Base-by-base conservation (phyloP, 1,284 basidiomycete genomes). In the Tranzscheliella williamsii region DNA sequence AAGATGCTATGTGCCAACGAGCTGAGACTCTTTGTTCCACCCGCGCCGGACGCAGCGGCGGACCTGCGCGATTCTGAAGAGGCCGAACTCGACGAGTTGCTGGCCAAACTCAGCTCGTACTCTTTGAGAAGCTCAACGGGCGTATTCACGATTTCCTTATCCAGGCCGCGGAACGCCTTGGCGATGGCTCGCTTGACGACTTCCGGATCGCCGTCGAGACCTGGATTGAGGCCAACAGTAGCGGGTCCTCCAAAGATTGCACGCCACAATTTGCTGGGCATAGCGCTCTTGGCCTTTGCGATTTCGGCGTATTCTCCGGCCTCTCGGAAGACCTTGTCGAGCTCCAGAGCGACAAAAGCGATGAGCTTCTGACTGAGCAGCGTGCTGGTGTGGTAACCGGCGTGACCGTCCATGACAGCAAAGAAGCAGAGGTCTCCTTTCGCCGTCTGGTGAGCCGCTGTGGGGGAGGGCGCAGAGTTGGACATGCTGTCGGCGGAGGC, bases 401-500 rank as follows among this genome's bases (percentile, higher is more conserved):
- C 83, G 76, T 98, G 95, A 2, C 95, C 95, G 73, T 98, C 95
- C 84, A 93, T 87, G 22, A 95, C 86, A 2, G 89, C 82, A 69
- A 90, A 91, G 78, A 94, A 88, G 38, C 69, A 72, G 18, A 72
- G 54, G 38, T 72, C 69, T 8, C 69, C 69, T 27, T 64, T 68
- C 5, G 57, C 51, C 21, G 43, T 32, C n/a, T 16, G 42, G 5
- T 6, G 8, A 9, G 50, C 40, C 2, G 47, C 47, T 4, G 42
- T 48, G 5, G 39, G 33, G 5, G 38, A 32, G 4, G 47, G 51
- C 4, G 42, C 34, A 9, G 49, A 30, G 33, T 48, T 47, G 16
- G 50, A 27, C 7, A 50, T 45, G 17, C 45, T 44, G 9, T 45
- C 38, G 4, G 46, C 38, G 18, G 21, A 24, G 17, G 13, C 8